Evolutionary conservation across 2,329 filamentous ascomycete genomes (phyloP).

Genomic region (Ascochyta fabae): DNA sequence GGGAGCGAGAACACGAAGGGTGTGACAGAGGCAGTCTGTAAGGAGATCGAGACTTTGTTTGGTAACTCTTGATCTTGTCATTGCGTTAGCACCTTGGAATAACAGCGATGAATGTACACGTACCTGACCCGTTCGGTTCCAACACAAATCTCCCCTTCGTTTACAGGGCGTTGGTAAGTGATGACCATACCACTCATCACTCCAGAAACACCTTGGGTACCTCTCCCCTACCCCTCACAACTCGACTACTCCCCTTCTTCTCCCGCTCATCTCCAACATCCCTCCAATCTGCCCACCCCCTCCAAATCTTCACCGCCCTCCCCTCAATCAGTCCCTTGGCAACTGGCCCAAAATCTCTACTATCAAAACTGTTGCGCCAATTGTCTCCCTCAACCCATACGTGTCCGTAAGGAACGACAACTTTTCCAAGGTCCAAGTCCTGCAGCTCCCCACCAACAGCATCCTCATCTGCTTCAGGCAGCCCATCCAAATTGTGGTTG

Average conservation of each 20-base stretch:
- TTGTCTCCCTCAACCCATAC: conserved; percentile 96
- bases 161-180: not conserved
- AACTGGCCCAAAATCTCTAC: conserved; percentile 88
- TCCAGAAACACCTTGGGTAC: conserved; percentile 34
- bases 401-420: conserved; percentile 80
- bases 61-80: conserved; percentile 15
- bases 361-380: conserved; percentile 75
- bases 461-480: conserved; percentile 28
- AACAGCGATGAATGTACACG: not conserved
- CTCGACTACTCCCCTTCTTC: conserved; percentile 49
- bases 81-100: not conserved
- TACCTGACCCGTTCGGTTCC: conserved; percentile 7
- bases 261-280: conserved; percentile 54
- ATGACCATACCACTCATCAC: conserved; percentile 8
- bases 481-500: conserved; percentile 38
- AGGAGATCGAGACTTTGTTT: conserved; percentile 57
- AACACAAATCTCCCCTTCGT: not conserved
- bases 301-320: conserved; percentile 73
- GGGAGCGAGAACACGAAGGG: conserved; percentile 63
- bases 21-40: conserved; percentile 64
- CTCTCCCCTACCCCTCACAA: conserved; percentile 45
- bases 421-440: conserved; percentile 34
- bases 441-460: conserved; percentile 18
- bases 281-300: conserved; percentile 58
- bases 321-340: conserved; percentile 77